phyloP scores from a whole-genome alignment of 495 filamentous ascomycete genomes.

The Hypoxylon fuscum region DNA sequence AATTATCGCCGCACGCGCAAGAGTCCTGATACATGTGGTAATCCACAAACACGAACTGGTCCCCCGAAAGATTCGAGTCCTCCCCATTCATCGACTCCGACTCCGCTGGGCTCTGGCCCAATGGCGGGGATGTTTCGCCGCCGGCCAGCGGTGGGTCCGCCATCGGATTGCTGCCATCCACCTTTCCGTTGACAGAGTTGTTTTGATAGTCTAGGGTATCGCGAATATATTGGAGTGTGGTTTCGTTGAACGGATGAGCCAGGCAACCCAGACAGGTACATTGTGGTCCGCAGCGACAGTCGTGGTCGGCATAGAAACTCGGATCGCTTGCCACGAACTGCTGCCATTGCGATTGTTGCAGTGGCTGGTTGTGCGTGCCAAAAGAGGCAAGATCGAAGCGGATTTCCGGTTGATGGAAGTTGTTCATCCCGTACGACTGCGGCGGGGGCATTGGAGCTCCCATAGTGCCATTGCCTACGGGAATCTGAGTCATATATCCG shows the following conservation, averaged over 20 bases:
- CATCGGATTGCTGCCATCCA: constrained; percentile 15
- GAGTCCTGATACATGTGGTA: constrained; percentile 46
- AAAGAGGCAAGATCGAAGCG: constrained; percentile 49
- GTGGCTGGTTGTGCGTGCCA: constrained; percentile 51
- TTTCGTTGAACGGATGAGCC: constrained; percentile 75
- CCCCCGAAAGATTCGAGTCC: constrained; percentile 51
- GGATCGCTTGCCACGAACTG: constrained; percentile 37
- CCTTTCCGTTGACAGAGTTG: constrained; percentile 10
- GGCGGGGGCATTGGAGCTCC: constrained; percentile 6
- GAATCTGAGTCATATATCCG: constrained; percentile 16
- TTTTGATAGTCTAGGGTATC: constrained; percentile 42
- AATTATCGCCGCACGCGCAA: constrained; percentile 62
- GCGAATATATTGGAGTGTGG: constrained; percentile 71
- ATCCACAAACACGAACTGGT: constrained; percentile 61
- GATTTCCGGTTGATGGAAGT: constrained; percentile 29
- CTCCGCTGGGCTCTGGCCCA: constrained; percentile 50
- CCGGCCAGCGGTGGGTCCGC: constrained; percentile 22
- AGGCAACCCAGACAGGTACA: constrained; percentile 77
- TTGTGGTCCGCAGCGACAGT: constrained; percentile 70
- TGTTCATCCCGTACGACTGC: constrained; percentile 22
- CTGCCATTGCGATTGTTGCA: constrained; percentile 53
- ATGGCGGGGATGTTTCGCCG: constrained; percentile 35
- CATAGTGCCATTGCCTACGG: constrained; percentile 18
- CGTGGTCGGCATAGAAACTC: constrained; percentile 49
- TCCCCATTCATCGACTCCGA: constrained; percentile 53